Evolutionary conservation across 202 grass and related monocot genomes (phyloP).

Genomic region (Panicum hallii): DNA sequence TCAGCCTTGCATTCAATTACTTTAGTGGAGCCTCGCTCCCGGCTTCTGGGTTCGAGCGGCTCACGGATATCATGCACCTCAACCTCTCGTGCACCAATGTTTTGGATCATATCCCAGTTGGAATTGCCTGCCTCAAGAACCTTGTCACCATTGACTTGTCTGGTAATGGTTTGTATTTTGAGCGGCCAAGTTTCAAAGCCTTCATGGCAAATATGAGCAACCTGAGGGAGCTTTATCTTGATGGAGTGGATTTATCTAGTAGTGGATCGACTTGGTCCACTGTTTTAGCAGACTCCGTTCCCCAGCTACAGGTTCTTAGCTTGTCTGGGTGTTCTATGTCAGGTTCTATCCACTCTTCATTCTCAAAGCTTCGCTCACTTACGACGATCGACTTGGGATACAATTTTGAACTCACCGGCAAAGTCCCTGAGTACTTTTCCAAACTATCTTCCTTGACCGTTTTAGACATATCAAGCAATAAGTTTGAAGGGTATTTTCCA

Average conservation of each 20-base stretch:
- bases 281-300: slow-evolving; percentile 33
- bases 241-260: slow-evolving; percentile 44
- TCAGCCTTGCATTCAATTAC: slow-evolving; percentile 46
- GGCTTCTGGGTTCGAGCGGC: slow-evolving; percentile 43
- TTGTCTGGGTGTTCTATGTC: slow-evolving; percentile 17
- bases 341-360: slow-evolving; percentile 50
- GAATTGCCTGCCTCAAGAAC: slow-evolving; percentile 5
- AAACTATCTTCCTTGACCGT: no score
- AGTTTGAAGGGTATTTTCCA: slow-evolving; percentile 50
- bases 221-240: slow-evolving; percentile 52
- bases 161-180: neutral
- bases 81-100: slow-evolving; percentile 47
- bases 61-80: slow-evolving; percentile 52
- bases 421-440: no score
- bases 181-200: slow-evolving; percentile 38
- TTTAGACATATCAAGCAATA: no score
- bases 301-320: slow-evolving; percentile 51
- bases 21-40: slow-evolving; percentile 15
- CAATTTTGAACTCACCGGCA: no score
- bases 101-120: slow-evolving; percentile 39
- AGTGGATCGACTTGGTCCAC: slow-evolving; percentile 50
- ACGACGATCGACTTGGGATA: slow-evolving; percentile 39
- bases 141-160: slow-evolving; percentile 13
- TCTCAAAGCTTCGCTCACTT: slow-evolving; percentile 45
- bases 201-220: slow-evolving; percentile 53